Evolutionary conservation across 2,329 filamentous ascomycete species (phyloP).

Genomic region (Fusarium sp.): DNA sequence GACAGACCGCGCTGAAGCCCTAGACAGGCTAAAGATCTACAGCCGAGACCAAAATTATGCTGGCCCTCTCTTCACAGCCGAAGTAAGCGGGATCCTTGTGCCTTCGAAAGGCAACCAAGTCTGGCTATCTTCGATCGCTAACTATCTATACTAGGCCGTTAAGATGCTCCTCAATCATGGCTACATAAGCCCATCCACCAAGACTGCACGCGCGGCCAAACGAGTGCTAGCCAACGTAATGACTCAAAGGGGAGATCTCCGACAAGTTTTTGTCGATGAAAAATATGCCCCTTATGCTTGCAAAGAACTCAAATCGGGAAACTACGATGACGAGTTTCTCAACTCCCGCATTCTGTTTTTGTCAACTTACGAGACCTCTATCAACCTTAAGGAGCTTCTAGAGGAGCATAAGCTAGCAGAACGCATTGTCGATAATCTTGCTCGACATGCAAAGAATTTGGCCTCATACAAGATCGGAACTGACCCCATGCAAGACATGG

Average conservation of each 20-base stretch:
- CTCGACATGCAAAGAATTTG: conserved; percentile 73
- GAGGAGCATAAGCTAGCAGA: conserved; percentile 61
- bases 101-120: background rate
- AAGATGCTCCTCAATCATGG: conserved; percentile 79
- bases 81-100: conserved; percentile 65
- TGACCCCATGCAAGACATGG: conserved; percentile 81
- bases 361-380: conserved; percentile 65
- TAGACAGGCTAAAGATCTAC: conserved; percentile 78
- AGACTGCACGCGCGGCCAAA: conserved; percentile 81
- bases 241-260: conserved; percentile 67
- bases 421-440: conserved; percentile 78
- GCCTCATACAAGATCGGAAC: conserved; percentile 52
- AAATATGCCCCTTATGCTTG: conserved; percentile 75
- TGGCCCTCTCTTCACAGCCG: conserved; percentile 86
- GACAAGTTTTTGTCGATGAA: conserved; percentile 57
- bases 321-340: conserved; percentile 88
- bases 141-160: conserved; percentile 74
- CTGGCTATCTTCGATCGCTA: conserved; percentile 18
- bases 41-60: conserved; percentile 79
- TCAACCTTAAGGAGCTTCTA: conserved; percentile 65
- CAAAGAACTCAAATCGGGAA: conserved; percentile 79
- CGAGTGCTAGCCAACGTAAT: conserved; percentile 86
- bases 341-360: conserved; percentile 63
- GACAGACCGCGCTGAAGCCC: conserved; percentile 72
- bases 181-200: conserved; percentile 75